Evolutionary conservation across 345 rosid species (phyloP), one percentile per base, ranked within the genome.

Genomic region (Firmiana major): DNA sequence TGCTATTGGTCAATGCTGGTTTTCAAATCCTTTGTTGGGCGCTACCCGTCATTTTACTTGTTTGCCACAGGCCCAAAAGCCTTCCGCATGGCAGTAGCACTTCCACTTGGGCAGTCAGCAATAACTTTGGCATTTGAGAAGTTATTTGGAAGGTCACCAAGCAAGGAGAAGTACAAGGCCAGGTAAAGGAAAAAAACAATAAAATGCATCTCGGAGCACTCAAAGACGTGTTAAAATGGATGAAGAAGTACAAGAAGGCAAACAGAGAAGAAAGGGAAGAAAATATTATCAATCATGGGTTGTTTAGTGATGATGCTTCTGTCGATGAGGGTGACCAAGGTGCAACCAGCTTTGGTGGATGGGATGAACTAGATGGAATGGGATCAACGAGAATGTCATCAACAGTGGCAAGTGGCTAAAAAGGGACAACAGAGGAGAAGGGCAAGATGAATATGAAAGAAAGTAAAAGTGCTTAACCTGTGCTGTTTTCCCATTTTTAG

Each of bases 21-120:
- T 57, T 84, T 87, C 71, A 84, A 83, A 83, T 88, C 92, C 66
- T 89, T 71, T 74, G 95, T 46, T 89, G 89, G 92, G 19, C 63
- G 11, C 84, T 86, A 75, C 92, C 92, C 3, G 77, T 75, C n/a
- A 75, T 88, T 73, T 63, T 86, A 55, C 19, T 66, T 91, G 64
- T 26, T 81, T 63, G 87, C 90, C 58, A 75, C 83, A n/a, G 94
- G 92, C 49, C 91, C 84, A n/a, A 86, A 89, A 79, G 88, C 94
- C 48, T 86, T 91, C 75, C 77, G 89, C 63, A 63, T 68, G 79
- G 58, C 88, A 28, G 73, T 84, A 26, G 85, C 83, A 34, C 40
- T 89, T 26, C 67, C 86, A 49, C 22, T 91, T 55, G 91, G 79
- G 49, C 83, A 73, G 78, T 86, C 90, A 0, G 66, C 51, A 3